Evolutionary conservation across 441 rosid species (phyloP).

Genomic region (Manihot esculenta): DNA sequence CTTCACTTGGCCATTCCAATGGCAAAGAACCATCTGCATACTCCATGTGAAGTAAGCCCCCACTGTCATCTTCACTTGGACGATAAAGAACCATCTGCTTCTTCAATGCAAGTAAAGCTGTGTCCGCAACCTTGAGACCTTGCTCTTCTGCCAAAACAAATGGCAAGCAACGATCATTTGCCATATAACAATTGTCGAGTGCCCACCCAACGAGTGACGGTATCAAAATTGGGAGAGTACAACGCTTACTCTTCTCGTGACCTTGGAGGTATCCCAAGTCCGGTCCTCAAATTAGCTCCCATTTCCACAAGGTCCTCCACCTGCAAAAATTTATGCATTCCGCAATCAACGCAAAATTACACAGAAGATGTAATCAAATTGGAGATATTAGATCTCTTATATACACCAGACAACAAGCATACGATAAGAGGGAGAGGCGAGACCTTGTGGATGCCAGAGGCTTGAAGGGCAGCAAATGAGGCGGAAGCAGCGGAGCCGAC

Average conservation of each 20-base stretch:
- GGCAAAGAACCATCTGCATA: not conserved
- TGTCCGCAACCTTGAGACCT: not conserved
- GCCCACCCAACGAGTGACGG: too few species aligned
- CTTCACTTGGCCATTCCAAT: not conserved
- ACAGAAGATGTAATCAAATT: not conserved
- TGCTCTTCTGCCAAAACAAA: not conserved
- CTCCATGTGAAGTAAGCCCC: too few species aligned
- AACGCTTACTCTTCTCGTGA: conserved; percentile 29
- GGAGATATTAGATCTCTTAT: not conserved
- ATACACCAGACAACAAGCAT: too few species aligned
- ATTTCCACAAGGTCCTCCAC: conserved; percentile 62
- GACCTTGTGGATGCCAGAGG: conserved; percentile 68
- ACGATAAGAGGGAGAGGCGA: not conserved
- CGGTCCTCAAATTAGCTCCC: conserved; percentile 54
- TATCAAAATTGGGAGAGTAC: not conserved
- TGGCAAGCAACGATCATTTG: not conserved
- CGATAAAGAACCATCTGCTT: not conserved
- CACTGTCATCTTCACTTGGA: too few species aligned
- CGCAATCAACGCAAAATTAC: not conserved
- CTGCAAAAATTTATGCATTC: conserved; percentile 21
- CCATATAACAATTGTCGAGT: too few species aligned
- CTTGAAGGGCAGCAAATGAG: conserved; percentile 52
- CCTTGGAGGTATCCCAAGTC: conserved; percentile 46
- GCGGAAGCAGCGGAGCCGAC: conserved; percentile 61
- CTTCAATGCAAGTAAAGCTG: not conserved